Evolutionary conservation across 495 filamentous ascomycete species (phyloP), one percentile per base, ranked within the genome.

Genomic region (Neurospora tetraspora): DNA sequence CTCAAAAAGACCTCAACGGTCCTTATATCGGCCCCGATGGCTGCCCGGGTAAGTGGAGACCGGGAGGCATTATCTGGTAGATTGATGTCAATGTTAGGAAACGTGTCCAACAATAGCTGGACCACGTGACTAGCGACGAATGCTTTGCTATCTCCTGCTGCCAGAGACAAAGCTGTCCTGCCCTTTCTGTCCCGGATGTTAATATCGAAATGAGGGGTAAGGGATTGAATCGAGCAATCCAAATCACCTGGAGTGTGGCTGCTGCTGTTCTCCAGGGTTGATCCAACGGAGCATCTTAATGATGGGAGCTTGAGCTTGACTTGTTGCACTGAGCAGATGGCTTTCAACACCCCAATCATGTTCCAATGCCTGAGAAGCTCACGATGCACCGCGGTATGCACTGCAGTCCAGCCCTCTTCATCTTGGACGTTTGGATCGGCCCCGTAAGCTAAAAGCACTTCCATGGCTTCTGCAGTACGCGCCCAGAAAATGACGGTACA

Each of bases 1-100:
- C 11, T 8, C 2, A 53, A 12, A 27, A 53, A 27, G 20, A 53
- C 20, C 0, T 12, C 12, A 5, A 53, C 3, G 3, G 20, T 53
- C n/a, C 11, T 10, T 4, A 10, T 11, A 8, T 11, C 2, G 2
- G 1, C 8, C 4, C 0, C 0, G 9, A 3, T 0, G 18, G 1
- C n/a, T n/a, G 43, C n/a, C 0, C 11, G 2, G 6, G 9, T 4
- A 23, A 47, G 43, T 11, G 43, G 18, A 1, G 9, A 11, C 6
- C 43, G 43, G 9, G 16, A 18, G 0, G 10, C 0, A 23, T 11
- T 5, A 47, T 47, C n/a, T 3, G 0, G n/a, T 23, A 23, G n/a
- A 53, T 53, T 9, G 9, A 23, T 53, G 45, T 53, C 45, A 23
- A 53, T 12, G 45, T 53, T 20, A 20, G 45, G 45, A 53, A 53